Evolutionary conservation across 2,329 filamentous ascomycete genomes (phyloP).

Genomic region (Nigrograna mackinnonii): DNA sequence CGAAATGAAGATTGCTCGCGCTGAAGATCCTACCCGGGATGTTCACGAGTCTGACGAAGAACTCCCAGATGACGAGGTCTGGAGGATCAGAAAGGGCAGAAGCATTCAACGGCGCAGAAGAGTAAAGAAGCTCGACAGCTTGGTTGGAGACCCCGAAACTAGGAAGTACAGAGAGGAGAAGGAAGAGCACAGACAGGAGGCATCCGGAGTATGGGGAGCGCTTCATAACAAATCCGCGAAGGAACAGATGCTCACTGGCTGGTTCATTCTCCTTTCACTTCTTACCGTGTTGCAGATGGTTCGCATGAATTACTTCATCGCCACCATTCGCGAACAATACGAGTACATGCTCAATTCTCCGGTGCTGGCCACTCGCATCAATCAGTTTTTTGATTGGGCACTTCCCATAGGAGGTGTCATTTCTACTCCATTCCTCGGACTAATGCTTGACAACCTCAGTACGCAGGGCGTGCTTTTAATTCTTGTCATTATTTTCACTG

Average conservation of each 20-base stretch:
- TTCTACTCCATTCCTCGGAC: slow-evolving; percentile 81
- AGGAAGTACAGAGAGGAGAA: slow-evolving; percentile 62
- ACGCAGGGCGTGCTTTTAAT: slow-evolving; percentile 71
- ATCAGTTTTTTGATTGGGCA: slow-evolving; percentile 82
- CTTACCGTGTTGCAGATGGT: slow-evolving; percentile 68
- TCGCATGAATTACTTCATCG: slow-evolving; percentile 87
- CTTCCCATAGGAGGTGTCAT: slow-evolving; percentile 79
- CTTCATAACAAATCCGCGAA: slow-evolving; percentile 73
- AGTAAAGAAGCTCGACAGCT: slow-evolving; percentile 69
- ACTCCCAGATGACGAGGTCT: slow-evolving; percentile 52
- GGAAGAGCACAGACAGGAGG: slow-evolving; percentile 69
- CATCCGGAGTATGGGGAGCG: slow-evolving; percentile 81
- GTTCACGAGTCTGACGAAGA: slow-evolving; percentile 60
- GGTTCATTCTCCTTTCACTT: slow-evolving; percentile 81
- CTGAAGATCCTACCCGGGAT: slow-evolving; percentile 40
- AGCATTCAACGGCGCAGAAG: slow-evolving; percentile 56
- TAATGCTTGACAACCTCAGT: slow-evolving; percentile 74
- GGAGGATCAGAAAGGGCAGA: slow-evolving; percentile 42
- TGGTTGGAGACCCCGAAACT: slow-evolving; percentile 68
- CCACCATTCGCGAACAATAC: slow-evolving; percentile 82
- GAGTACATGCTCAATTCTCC: slow-evolving; percentile 69
- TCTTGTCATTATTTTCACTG: slow-evolving; percentile 70
- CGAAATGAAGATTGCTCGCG: slow-evolving; percentile 38
- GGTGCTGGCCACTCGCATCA: slow-evolving; percentile 66
- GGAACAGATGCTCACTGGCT: slow-evolving; percentile 76